phyloP scores from a whole-genome alignment of 2,329 filamentous ascomycete species.

The Aspergillus aculeatinus region DNA sequence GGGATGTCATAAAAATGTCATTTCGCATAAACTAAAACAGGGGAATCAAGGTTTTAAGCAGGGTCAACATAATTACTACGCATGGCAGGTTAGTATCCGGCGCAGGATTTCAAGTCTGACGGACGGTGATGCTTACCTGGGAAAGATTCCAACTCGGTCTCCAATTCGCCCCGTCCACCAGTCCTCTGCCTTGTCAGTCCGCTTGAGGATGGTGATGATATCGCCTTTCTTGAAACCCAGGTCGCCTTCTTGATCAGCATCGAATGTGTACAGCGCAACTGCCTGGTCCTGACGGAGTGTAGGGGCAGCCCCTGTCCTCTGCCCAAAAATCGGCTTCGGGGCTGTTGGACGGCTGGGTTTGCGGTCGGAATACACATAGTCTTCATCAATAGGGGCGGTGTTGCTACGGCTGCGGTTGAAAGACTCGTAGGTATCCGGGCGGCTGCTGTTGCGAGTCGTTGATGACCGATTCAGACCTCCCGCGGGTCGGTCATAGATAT shows the following conservation, averaged over 20 bases:
- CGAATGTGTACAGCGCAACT: constrained; percentile 88
- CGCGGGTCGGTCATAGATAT: constrained; percentile 47
- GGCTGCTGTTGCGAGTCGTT: constrained; percentile 33
- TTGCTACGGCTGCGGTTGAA: constrained; percentile 37
- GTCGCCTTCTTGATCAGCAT: constrained; percentile 89
- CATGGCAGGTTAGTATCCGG: constrained; percentile 12
- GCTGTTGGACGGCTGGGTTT: constrained; percentile 78
- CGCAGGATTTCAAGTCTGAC: neutral
- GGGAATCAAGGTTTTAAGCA: constrained; percentile 20
- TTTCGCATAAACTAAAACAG: constrained; percentile 24
- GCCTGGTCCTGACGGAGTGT: constrained; percentile 68
- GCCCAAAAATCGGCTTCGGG: constrained; percentile 79
- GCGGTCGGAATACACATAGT: constrained; percentile 57
- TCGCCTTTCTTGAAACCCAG: constrained; percentile 97
- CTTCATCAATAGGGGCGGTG: constrained; percentile 42
- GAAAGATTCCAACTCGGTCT: constrained; percentile 84
- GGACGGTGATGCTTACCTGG: constrained; percentile 56
- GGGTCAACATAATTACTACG: constrained; percentile 41
- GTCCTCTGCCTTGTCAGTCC: constrained; percentile 88
- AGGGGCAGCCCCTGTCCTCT: constrained; percentile 43
- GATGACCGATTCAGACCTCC: constrained; percentile 36
- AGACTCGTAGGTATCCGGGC: constrained; percentile 31
- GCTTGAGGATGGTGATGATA: constrained; percentile 89
- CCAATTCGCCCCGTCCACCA: constrained; percentile 98
- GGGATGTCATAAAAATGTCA: constrained; percentile 23